Conservation (phyloP, 192 early-diverging fungal species). For the Fimicolochytrium jonesii region DNA sequence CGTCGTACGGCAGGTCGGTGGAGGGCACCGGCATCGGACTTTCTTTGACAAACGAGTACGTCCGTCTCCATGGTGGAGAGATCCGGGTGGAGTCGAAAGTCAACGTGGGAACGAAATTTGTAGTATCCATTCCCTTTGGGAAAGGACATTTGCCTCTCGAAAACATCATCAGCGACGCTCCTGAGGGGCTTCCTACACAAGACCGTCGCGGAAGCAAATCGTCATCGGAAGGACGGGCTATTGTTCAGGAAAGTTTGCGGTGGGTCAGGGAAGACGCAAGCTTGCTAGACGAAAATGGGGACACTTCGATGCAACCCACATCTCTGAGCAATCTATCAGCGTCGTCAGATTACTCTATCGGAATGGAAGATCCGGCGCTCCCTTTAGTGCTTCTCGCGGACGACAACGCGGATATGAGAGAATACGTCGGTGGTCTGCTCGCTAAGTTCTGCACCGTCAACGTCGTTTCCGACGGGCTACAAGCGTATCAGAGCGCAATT, state of each 20-base stretch:
- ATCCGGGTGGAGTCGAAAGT: constrained; percentile 24
- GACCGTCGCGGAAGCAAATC: not conserved
- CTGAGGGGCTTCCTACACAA: not conserved
- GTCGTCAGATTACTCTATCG: no score
- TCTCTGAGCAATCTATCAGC: not conserved
- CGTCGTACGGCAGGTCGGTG: constrained; percentile 40
- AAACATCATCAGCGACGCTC: not conserved
- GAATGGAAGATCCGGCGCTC: no score
- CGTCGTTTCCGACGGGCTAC: not conserved
- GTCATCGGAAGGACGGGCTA: no score
- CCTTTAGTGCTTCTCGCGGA: not conserved
- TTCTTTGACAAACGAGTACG: constrained; percentile 43
- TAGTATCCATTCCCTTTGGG: not conserved
- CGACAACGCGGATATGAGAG: constrained; percentile 10
- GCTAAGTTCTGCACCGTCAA: not conserved
- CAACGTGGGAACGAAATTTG: not conserved
- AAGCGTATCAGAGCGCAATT: not conserved
- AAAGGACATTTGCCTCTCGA: not conserved
- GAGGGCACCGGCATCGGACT: constrained; percentile 27
- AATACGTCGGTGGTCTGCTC: not conserved
- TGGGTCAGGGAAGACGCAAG: no score
- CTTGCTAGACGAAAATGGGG: not conserved
- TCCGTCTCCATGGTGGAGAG: constrained; percentile 39
- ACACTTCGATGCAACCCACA: not conserved
- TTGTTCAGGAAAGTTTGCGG: no score